Conservation (phyloP, 768 basidiomycete species). For the Cubamyces lactineus region DNA sequence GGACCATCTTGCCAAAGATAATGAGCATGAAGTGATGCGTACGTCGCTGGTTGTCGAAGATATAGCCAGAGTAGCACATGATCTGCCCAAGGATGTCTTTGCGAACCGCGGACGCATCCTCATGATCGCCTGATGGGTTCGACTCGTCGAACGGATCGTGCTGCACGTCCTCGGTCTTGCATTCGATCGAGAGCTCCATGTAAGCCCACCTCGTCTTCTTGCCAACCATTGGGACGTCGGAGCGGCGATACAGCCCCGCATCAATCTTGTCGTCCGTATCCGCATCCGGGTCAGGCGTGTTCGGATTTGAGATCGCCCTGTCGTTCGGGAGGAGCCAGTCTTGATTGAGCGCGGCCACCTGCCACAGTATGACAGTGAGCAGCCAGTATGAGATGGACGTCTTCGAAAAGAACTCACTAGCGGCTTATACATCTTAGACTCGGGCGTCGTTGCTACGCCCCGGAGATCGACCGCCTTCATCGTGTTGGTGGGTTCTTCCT, state of each 20-base stretch:
- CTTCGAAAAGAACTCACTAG: not conserved
- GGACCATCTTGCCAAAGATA: slow-evolving; percentile 9
- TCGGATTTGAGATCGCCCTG: not conserved
- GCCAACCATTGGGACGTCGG: not conserved
- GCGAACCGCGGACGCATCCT: not conserved
- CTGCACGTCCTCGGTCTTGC: not conserved
- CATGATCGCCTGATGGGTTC: not conserved
- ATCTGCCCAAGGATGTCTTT: not conserved
- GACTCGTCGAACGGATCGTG: slow-evolving; percentile 6
- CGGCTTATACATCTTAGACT: not conserved
- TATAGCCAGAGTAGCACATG: not conserved
- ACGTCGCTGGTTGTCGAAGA: slow-evolving; percentile 12
- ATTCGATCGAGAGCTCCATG: slow-evolving; percentile 8
- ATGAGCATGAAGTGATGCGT: slow-evolving; percentile 11
- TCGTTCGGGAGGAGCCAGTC: not conserved
- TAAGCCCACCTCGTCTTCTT: not conserved
- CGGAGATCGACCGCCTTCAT: not conserved
- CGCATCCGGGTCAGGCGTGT: not conserved
- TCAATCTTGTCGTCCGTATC: not conserved
- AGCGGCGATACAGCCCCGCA: not conserved
- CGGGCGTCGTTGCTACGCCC: not conserved
- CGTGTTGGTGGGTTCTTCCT: not conserved
- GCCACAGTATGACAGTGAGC: not conserved
- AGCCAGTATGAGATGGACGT: too few species aligned
- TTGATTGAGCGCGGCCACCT: not conserved